Base-by-base conservation (phyloP, 2,329 filamentous ascomycete genomes). In the Fusarium sp. region DNA sequence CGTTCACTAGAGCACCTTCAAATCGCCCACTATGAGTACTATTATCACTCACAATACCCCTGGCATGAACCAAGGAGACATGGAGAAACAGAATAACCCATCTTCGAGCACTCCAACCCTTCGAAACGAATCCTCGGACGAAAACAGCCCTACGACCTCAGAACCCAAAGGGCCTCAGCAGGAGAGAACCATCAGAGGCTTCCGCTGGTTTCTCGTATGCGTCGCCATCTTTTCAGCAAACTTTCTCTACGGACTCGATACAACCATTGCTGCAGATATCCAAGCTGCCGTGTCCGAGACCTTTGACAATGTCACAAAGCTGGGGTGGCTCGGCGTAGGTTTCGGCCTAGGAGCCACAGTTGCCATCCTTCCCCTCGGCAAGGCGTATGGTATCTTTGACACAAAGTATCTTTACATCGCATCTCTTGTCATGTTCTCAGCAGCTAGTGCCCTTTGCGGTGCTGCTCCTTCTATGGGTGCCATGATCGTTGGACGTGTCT, bases 401-500 rank as follows among this genome's bases (percentile, higher is more conserved):
- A 79, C 80, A 1, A 88, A 88, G 72, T 85, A 80, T 80, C 65
- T 86, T 0, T 83, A 79, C 62, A 63, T 80, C 60, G 56, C 40
- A 12, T 69, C 65, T 22, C 63, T 81, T 10, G 15, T 78, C 56
- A 65, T 79, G 17, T 82, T 82, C 69, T 73, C 76, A 40, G 72
- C 74, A 12, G 81, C 78, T 22, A 79, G 74, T 60, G 81, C 82
- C 1, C 69, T 85, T 4, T 87, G 85, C 63, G 85, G 85, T 35
- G 85, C 80, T 2, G 84, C 85, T 2, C 84, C 82, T 2, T 82
- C 64, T 27, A 86, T 86, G 81, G 78, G 84, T 72, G 82, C 83
- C 38, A 70, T 88, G 35, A 88, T 89, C 65, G 72, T 86, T 10
- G 86, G 85, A 5, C 81, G 85, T 40, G 84, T 82, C 12, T 80